These are phyloP conservation scores for Sugiyamaella neomexicana DNA, from an alignment of 1,139 yeast genomes.

Conservation along the genomic window DNA sequence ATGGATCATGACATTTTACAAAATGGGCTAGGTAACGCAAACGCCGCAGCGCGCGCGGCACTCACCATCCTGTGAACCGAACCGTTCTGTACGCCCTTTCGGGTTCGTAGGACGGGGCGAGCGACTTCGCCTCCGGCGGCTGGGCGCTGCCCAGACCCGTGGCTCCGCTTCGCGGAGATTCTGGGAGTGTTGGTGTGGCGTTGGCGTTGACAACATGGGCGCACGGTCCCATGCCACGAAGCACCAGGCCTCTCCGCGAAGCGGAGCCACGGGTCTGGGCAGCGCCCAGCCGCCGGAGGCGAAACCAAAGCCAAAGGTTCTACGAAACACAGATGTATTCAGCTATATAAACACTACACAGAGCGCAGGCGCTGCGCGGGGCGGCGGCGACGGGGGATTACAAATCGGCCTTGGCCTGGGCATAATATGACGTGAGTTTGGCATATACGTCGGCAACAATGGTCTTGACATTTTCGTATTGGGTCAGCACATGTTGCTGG, in stretches of 20 bases:
- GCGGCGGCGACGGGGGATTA: background rate
- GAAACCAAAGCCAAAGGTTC: too few relatives aligned
- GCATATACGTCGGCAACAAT: constrained; percentile 3
- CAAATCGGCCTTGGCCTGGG: constrained; percentile 5
- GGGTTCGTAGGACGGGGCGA: background rate
- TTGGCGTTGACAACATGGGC: too few relatives aligned
- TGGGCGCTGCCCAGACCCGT: too few relatives aligned
- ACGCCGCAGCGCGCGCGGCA: background rate
- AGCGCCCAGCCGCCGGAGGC: too few relatives aligned
- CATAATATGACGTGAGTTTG: background rate
- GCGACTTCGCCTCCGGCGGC: too few relatives aligned
- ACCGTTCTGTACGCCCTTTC: too few relatives aligned
- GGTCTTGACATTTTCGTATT: constrained; percentile 3
- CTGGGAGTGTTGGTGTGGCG: too few relatives aligned
- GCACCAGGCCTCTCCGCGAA: background rate
- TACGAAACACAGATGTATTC: background rate
- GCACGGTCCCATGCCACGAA: background rate
- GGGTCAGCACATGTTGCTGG: constrained; percentile 2
- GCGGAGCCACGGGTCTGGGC: background rate
- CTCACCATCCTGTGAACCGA: too few relatives aligned
- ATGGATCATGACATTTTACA: background rate
- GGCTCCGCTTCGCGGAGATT: too few relatives aligned
- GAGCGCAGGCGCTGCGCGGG: background rate
- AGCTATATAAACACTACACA: constrained; percentile 1
- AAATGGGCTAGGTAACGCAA: background rate